Evolutionary conservation across 2,329 filamentous ascomycete species (phyloP).

Genomic region (Penicillium freii): DNA sequence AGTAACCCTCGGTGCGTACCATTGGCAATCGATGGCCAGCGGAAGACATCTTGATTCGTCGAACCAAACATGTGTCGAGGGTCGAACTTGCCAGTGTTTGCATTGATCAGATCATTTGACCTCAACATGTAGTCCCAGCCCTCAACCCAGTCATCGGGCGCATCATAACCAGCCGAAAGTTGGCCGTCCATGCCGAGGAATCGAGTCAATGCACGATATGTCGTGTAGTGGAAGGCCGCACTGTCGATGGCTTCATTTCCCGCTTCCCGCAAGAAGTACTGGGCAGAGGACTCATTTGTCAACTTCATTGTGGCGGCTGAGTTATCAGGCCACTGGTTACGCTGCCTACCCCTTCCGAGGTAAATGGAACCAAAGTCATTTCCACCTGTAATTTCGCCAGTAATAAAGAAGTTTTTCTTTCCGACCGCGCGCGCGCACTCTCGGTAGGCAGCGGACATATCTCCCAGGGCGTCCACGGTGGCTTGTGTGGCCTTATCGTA

Average conservation of each 20-base stretch:
- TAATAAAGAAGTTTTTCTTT: conserved; percentile 64
- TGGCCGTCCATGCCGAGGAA: conserved; percentile 61
- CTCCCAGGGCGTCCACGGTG: conserved; percentile 60
- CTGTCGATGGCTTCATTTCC: conserved; percentile 58
- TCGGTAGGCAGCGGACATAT: conserved; percentile 58
- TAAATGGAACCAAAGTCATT: conserved; percentile 61
- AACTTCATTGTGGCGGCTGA: conserved; percentile 48
- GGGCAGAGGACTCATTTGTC: conserved; percentile 45
- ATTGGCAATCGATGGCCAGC: conserved; percentile 58
- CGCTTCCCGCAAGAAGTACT: conserved; percentile 53
- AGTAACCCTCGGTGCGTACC: conserved; percentile 58
- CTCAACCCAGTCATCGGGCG: conserved; percentile 53
- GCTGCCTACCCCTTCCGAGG: conserved; percentile 59
- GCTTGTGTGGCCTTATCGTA: conserved; percentile 66
- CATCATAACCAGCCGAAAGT: conserved; percentile 53
- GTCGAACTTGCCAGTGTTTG: conserved; percentile 60
- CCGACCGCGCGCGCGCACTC: conserved; percentile 56
- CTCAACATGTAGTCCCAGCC: conserved; percentile 57
- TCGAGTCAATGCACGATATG: conserved; percentile 59
- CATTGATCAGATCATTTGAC: conserved; percentile 60
- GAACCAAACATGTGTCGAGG: conserved; percentile 64
- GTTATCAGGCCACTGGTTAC: conserved; percentile 49
- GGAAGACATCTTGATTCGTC: conserved; percentile 65
- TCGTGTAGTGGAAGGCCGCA: conserved; percentile 62
- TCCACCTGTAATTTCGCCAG: conserved; percentile 63